Conservation (phyloP, 768 basidiomycete species). For the Mycena amicta region DNA sequence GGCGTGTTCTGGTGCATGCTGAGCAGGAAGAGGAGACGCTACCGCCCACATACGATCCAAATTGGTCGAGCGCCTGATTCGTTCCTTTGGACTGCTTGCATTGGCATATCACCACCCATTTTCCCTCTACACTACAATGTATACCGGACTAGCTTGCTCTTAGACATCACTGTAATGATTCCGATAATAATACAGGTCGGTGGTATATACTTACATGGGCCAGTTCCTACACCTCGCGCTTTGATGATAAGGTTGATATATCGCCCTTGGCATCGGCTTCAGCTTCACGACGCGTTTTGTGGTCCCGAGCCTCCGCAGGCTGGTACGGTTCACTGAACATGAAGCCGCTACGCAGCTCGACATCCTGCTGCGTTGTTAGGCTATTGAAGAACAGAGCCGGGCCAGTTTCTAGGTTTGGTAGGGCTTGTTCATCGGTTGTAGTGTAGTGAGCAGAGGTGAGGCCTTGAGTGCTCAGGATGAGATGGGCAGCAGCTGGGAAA, state of each 20-base stretch:
- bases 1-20: constrained; percentile 3
- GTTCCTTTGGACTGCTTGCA: not conserved
- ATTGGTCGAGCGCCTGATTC: constrained; percentile 4
- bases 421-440: not conserved
- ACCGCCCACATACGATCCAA: constrained; percentile 19
- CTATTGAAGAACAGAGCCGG: not conserved
- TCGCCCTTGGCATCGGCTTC: too few species aligned
- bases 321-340: too few species aligned
- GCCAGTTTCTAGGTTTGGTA: not conserved
- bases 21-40: constrained; percentile 12
- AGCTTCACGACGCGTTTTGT: too few species aligned
- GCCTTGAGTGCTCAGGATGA: constrained; percentile 19
- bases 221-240: too few species aligned
- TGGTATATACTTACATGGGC: too few species aligned
- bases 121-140: too few species aligned
- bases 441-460: not conserved
- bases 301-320: too few species aligned
- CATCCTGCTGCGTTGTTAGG: not conserved
- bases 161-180: not conserved
- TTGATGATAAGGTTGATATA: too few species aligned
- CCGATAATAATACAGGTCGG: not conserved
- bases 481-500: constrained; percentile 9
- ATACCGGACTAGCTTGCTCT: too few species aligned
- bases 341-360: too few species aligned
- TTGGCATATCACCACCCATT: not conserved